phyloP scores from a whole-genome alignment of 1,284 basidiomycete species.

The Ustilago cynodontis region DNA sequence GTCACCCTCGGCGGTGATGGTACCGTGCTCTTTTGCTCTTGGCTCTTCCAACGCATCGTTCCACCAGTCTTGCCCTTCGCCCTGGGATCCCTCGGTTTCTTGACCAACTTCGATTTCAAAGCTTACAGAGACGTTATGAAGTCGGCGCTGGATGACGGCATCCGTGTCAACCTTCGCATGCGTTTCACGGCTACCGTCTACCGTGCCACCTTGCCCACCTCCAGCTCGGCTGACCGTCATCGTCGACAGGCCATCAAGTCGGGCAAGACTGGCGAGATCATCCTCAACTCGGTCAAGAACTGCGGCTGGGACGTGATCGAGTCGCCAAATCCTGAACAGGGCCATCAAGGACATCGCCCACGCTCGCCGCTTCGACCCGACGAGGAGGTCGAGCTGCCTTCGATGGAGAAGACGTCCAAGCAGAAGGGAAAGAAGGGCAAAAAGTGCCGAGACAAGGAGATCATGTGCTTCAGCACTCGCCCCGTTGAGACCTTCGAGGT shows the following conservation, averaged over 20 bases:
- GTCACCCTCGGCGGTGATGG: constrained; percentile 96
- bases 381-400: constrained; percentile 29
- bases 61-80: constrained; percentile 97
- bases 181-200: constrained; percentile 99
- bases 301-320: constrained; percentile 67
- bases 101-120: constrained; percentile 96
- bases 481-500: constrained; percentile 98
- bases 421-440: constrained; percentile 75
- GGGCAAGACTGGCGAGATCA: constrained; percentile 67
- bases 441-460: constrained; percentile 86
- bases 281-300: constrained; percentile 63
- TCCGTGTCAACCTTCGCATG: constrained; percentile 98
- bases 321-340: constrained; percentile 29
- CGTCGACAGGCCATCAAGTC: constrained; percentile 62
- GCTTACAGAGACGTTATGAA: constrained; percentile 89
- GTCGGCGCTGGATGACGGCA: constrained; percentile 88
- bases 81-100: constrained; percentile 96
- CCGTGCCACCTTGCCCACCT: constrained; percentile 58
- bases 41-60: constrained; percentile 98
- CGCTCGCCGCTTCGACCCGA: constrained; percentile 30
- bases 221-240: constrained; percentile 48
- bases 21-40: constrained; percentile 97
- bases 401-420: constrained; percentile 55
- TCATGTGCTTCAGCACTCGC: constrained; percentile 95
- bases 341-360: constrained; percentile 12